Evolutionary conservation across 768 basidiomycete genomes (phyloP).

Genomic region (Candolleomyces efflorescens): DNA sequence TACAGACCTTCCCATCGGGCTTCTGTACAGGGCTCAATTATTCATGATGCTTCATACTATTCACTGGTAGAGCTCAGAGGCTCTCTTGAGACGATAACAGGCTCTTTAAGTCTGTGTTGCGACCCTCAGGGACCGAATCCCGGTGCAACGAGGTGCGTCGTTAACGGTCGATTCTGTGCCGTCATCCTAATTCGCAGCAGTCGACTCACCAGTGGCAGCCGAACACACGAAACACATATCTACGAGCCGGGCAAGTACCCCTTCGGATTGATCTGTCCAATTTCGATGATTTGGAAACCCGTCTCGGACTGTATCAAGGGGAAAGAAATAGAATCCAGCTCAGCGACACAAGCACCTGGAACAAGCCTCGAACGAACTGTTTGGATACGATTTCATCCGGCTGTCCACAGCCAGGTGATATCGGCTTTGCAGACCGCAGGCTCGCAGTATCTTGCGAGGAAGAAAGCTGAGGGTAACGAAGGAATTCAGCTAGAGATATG

Average conservation of each 20-base stretch:
- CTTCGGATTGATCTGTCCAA: constrained; percentile 62
- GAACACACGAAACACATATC: constrained; percentile 60
- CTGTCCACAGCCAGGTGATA: constrained; percentile 56
- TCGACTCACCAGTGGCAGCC: constrained; percentile 65
- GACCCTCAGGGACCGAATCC: constrained; percentile 61
- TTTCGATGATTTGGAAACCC: constrained; percentile 72
- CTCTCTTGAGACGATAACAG: constrained; percentile 47
- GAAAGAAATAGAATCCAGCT: constrained; percentile 8
- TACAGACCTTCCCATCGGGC: constrained; percentile 92
- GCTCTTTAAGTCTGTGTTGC: constrained; percentile 50
- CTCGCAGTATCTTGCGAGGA: constrained; percentile 31
- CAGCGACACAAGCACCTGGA: constrained; percentile 19
- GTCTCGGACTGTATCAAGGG: constrained; percentile 10
- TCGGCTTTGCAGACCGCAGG: constrained; percentile 46
- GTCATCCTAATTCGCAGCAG: neutral
- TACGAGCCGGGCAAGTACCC: constrained; percentile 68
- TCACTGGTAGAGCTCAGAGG: constrained; percentile 74
- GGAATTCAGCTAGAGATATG: constrained; percentile 54
- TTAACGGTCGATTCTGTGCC: neutral
- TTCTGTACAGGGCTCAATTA: constrained; percentile 74
- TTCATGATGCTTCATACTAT: constrained; percentile 89
- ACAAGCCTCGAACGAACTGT: constrained; percentile 23
- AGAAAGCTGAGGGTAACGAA: constrained; percentile 12
- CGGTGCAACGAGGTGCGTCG: constrained; percentile 52
- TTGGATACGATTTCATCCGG: constrained; percentile 83